These are phyloP conservation scores for Cryptococcus sp. DNA, from an alignment of 1,284 basidiomycete genomes.

Conservation along the genomic window DNA sequence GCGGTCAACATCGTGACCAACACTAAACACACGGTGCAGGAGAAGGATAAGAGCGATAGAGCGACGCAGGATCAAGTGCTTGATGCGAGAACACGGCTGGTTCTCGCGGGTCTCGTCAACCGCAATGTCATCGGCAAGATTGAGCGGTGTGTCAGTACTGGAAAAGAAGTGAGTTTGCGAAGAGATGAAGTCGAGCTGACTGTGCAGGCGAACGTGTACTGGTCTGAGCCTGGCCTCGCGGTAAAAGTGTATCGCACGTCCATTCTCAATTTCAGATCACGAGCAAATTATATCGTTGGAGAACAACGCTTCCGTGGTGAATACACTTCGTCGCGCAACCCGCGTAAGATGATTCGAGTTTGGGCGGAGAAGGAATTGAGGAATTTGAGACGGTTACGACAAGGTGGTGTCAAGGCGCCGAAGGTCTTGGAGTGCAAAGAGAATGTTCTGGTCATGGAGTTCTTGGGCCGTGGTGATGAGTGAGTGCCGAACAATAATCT, in stretches of 20 bases:
- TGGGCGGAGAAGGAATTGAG: constrained; percentile 99
- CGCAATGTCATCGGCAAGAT: constrained; percentile 80
- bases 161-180: constrained; percentile 74
- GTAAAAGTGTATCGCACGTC: constrained; percentile 99
- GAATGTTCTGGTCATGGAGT: constrained; percentile 96
- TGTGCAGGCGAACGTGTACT: constrained; percentile 85
- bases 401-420: constrained; percentile 82
- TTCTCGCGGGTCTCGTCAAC: constrained; percentile 91
- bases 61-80: constrained; percentile 94
- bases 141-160: constrained; percentile 91
- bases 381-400: constrained; percentile 80
- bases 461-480: constrained; percentile 72
- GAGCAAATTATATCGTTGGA: constrained; percentile 86
- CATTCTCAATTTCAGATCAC: constrained; percentile 95
- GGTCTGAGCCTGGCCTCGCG: constrained; percentile 75
- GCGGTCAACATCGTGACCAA: constrained; percentile 55
- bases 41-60: constrained; percentile 92
- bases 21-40: constrained; percentile 80
- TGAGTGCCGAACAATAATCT: constrained; percentile 21
- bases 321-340: constrained; percentile 82
- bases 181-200: constrained; percentile 8
- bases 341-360: constrained; percentile 96
- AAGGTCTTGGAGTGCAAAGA: constrained; percentile 90
- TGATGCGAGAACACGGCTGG: constrained; percentile 84
- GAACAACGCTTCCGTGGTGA: constrained; percentile 93